Conservation (phyloP, 2,329 filamentous ascomycete genomes). For the Plectosphaerella sp. region DNA sequence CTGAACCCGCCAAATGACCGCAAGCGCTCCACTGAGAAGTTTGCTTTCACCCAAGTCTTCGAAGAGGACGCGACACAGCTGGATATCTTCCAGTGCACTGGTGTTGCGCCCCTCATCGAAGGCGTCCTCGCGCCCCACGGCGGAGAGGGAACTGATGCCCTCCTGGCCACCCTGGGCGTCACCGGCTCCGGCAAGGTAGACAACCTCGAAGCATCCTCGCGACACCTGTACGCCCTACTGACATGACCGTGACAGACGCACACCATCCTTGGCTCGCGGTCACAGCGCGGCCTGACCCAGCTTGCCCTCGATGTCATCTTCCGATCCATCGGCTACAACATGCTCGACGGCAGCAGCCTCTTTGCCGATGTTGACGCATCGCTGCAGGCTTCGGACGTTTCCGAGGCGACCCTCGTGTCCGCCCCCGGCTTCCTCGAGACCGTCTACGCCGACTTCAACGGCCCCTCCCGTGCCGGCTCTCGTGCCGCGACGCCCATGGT, state of each 20-base stretch:
- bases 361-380: slow-evolving; percentile 65
- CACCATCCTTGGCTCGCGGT: slow-evolving; percentile 85
- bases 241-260: slow-evolving; percentile 61
- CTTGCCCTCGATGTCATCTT: slow-evolving; percentile 88
- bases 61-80: slow-evolving; percentile 81
- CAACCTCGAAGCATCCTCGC: background rate
- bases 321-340: slow-evolving; percentile 68
- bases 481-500: slow-evolving; percentile 66
- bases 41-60: slow-evolving; percentile 91
- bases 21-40: slow-evolving; percentile 85
- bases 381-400: slow-evolving; percentile 70
- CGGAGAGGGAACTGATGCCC: slow-evolving; percentile 78
- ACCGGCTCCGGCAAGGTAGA: slow-evolving; percentile 92
- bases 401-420: slow-evolving; percentile 72
- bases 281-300: slow-evolving; percentile 85
- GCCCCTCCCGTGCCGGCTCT: slow-evolving; percentile 54
- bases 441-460: slow-evolving; percentile 63
- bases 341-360: slow-evolving; percentile 54
- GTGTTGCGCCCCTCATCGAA: slow-evolving; percentile 70
- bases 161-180: slow-evolving; percentile 87
- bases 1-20: slow-evolving; percentile 80
- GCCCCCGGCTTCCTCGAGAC: slow-evolving; percentile 75
- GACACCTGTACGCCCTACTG: background rate
- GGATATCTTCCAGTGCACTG: slow-evolving; percentile 79
- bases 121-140: slow-evolving; percentile 72